phyloP scores from a whole-genome alignment of 1,284 basidiomycete genomes.

The Tylopilus sp. region DNA sequence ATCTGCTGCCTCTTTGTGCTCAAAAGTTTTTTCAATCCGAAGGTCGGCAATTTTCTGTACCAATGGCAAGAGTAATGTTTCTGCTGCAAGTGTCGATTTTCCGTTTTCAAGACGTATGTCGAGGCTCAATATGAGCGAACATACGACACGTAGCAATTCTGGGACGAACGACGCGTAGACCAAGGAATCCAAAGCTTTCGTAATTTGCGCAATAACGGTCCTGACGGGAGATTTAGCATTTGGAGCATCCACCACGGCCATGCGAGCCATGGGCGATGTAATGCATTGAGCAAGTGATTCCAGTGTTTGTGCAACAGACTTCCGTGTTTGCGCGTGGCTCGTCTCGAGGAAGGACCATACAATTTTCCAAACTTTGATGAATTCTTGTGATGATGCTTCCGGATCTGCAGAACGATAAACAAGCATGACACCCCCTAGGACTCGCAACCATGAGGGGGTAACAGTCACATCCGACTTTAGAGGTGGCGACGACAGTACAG shows the following conservation, averaged over 20 bases:
- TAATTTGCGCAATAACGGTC: constrained; percentile 59
- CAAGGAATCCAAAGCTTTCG: constrained; percentile 67
- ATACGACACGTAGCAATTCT: constrained; percentile 64
- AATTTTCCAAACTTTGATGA: constrained; percentile 71
- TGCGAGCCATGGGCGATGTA: constrained; percentile 53
- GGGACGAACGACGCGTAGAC: constrained; percentile 66
- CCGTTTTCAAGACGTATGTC: constrained; percentile 37
- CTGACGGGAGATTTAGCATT: constrained; percentile 52
- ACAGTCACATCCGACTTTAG: constrained; percentile 58
- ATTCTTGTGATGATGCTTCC: constrained; percentile 47
- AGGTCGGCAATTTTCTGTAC: constrained; percentile 75
- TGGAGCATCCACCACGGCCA: constrained; percentile 45
- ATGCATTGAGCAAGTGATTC: constrained; percentile 68
- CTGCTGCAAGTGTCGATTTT: constrained; percentile 58
- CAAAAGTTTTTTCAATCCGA: constrained; percentile 78
- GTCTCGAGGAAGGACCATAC: constrained; percentile 76
- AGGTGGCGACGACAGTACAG: constrained; percentile 73
- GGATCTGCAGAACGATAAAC: constrained; percentile 51
- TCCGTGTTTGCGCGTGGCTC: constrained; percentile 49
- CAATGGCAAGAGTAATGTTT: constrained; percentile 70
- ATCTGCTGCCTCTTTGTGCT: constrained; percentile 89
- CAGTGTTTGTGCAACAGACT: constrained; percentile 63
- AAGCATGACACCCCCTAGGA: constrained; percentile 68
- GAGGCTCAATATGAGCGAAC: constrained; percentile 50
- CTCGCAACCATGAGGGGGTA: constrained; percentile 69